phyloP scores from a whole-genome alignment of 2,329 filamentous ascomycete species.

The Aureobasidium lini region DNA sequence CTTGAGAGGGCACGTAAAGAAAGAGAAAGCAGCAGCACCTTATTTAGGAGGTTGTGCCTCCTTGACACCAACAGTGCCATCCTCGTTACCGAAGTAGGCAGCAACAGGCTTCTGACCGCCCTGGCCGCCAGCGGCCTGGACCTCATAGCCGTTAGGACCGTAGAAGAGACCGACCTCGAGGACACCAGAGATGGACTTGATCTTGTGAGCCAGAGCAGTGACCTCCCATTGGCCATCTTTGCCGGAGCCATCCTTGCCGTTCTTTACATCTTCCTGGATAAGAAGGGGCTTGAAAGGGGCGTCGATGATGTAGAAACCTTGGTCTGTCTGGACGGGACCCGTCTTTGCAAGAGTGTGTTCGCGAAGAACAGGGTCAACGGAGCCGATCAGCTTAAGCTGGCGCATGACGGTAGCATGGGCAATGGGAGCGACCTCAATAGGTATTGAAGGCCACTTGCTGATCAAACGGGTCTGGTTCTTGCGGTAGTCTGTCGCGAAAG shows the following conservation, averaged over 20 bases:
- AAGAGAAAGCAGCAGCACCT: background rate
- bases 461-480: slow-evolving; percentile 75
- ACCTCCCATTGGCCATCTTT: slow-evolving; percentile 71
- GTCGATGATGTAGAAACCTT: slow-evolving; percentile 84
- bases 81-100: slow-evolving; percentile 89
- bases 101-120: slow-evolving; percentile 86
- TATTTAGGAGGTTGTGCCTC: background rate
- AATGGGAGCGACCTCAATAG: slow-evolving; percentile 87
- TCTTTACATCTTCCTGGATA: slow-evolving; percentile 49
- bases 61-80: slow-evolving; percentile 34
- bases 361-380: slow-evolving; percentile 61
- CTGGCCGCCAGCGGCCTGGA: slow-evolving; percentile 48
- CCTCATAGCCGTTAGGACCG: slow-evolving; percentile 68
- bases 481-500: slow-evolving; percentile 61
- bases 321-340: slow-evolving; percentile 76
- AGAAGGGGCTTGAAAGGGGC: slow-evolving; percentile 73
- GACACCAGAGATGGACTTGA: slow-evolving; percentile 79
- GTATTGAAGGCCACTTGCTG: slow-evolving; percentile 72
- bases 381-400: slow-evolving; percentile 66
- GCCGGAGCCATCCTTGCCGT: slow-evolving; percentile 29
- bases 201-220: slow-evolving; percentile 59
- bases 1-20: background rate
- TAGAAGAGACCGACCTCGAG: slow-evolving; percentile 88
- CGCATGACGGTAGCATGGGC: slow-evolving; percentile 69
- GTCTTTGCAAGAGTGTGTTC: slow-evolving; percentile 69